Conservation (phyloP, 441 rosid species). For the Rhodomyrtus psidioides region DNA sequence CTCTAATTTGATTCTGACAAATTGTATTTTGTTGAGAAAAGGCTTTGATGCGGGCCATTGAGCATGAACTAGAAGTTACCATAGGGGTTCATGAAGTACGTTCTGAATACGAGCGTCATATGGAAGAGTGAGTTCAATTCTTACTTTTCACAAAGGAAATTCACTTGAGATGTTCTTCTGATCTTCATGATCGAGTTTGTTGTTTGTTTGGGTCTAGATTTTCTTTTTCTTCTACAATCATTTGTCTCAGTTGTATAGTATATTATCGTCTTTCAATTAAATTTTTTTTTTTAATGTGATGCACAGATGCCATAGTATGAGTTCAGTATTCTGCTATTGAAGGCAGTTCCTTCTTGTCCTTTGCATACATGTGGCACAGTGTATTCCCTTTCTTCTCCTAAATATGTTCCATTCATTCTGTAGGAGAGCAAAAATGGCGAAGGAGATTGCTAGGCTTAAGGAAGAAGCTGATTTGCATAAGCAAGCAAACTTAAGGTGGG, state of each 20-base stretch:
- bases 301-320: neutral
- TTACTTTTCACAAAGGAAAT: neutral
- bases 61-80: conserved; percentile 95
- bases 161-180: neutral
- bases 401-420: neutral
- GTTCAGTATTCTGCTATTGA: neutral
- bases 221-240: neutral
- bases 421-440: conserved; percentile 93
- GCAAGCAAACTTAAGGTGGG: conserved; percentile 56
- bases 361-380: neutral
- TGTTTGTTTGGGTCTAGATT: neutral
- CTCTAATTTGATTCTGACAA: neutral
- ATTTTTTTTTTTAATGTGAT: neutral
- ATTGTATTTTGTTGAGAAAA: conserved; percentile 20
- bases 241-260: neutral
- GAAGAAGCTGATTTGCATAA: conserved; percentile 62
- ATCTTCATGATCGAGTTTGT: neutral
- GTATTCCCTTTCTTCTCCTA: neutral
- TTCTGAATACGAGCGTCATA: conserved; percentile 79
- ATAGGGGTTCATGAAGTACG: conserved; percentile 94
- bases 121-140: conserved; percentile 74
- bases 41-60: conserved; percentile 88
- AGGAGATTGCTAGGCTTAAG: conserved; percentile 73
- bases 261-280: neutral
- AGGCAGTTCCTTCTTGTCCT: neutral